Evolutionary conservation across 2,329 filamentous ascomycete genomes (phyloP).

Genomic region (Didymosphaeria variabile): DNA sequence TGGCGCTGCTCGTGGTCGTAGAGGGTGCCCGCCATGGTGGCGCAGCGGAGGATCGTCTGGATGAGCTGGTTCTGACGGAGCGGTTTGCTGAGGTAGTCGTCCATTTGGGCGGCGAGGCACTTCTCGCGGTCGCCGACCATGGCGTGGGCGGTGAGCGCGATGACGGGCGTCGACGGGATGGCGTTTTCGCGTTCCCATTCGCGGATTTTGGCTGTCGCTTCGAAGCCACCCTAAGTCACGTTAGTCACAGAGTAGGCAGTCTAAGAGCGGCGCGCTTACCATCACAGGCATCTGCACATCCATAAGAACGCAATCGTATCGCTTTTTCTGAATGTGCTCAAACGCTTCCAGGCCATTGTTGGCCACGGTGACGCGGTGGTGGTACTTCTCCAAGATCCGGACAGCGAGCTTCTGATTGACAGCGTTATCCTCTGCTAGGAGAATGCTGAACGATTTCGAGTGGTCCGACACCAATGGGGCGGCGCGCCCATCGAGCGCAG

Average conservation of each 20-base stretch:
- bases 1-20: slow-evolving; percentile 70
- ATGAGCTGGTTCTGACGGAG: slow-evolving; percentile 97
- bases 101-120: slow-evolving; percentile 98
- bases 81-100: slow-evolving; percentile 97
- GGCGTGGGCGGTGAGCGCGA: slow-evolving; percentile 94
- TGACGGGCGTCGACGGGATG: slow-evolving; percentile 88
- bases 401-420: slow-evolving; percentile 96
- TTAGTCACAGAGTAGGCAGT: slow-evolving; percentile 46
- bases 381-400: slow-evolving; percentile 97
- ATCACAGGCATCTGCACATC: slow-evolving; percentile 99
- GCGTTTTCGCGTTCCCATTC: slow-evolving; percentile 88
- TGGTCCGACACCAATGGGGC: slow-evolving; percentile 92
- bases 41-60: slow-evolving; percentile 96
- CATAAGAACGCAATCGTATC: slow-evolving; percentile 98
- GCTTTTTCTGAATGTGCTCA: slow-evolving; percentile 88
- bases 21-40: slow-evolving; percentile 84
- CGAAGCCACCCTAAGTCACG: slow-evolving; percentile 81
- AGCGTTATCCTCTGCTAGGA: slow-evolving; percentile 95
- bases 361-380: slow-evolving; percentile 90
- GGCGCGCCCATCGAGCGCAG: slow-evolving; percentile 90
- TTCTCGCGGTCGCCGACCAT: slow-evolving; percentile 99
- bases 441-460: slow-evolving; percentile 92
- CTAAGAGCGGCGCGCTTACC: slow-evolving; percentile 61
- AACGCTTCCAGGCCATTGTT: slow-evolving; percentile 95
- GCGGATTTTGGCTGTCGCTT: slow-evolving; percentile 94